A percentile compares a stretch with the other conserved stretches of the same genome.
These are phyloP conservation scores for Populus davidiana DNA, from an alignment of 345 rosid genomes.

Conservation along the genomic window DNA sequence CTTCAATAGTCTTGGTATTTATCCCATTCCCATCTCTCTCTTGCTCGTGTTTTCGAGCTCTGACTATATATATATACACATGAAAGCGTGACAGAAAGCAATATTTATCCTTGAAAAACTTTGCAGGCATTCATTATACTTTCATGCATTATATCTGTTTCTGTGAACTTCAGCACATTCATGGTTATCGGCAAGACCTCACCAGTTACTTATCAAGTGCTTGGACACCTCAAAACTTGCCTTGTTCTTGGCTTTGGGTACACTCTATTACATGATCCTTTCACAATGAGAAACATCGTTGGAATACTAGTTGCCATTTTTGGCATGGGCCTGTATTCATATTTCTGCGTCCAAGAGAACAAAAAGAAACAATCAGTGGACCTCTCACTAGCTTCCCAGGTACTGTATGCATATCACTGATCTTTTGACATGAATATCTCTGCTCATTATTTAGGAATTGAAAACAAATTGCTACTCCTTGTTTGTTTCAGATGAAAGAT, in stretches of 20 bases:
- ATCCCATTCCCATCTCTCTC: neutral
- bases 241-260: slow-evolving; percentile 89
- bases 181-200: slow-evolving; percentile 99
- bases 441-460: neutral
- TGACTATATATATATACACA: neutral
- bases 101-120: too few relatives aligned
- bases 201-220: slow-evolving; percentile 95
- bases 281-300: slow-evolving; percentile 71
- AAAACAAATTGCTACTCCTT: neutral
- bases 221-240: slow-evolving; percentile 95
- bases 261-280: slow-evolving; percentile 85
- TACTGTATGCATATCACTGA: neutral
- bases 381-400: slow-evolving; percentile 46
- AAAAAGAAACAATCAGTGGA: slow-evolving; percentile 74
- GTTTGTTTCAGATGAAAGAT: slow-evolving; percentile 60
- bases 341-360: slow-evolving; percentile 73
- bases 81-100: too few relatives aligned
- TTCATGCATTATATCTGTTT: slow-evolving; percentile 85
- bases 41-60: neutral
- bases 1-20: slow-evolving; percentile 71
- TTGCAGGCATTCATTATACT: slow-evolving; percentile 75
- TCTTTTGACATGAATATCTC: neutral
- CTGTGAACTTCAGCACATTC: slow-evolving; percentile 96
- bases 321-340: slow-evolving; percentile 93
- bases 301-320: slow-evolving; percentile 81